phyloP scores from a whole-genome alignment of 192 early-diverging fungal species.

The Lunasporangiospora selenospora region DNA sequence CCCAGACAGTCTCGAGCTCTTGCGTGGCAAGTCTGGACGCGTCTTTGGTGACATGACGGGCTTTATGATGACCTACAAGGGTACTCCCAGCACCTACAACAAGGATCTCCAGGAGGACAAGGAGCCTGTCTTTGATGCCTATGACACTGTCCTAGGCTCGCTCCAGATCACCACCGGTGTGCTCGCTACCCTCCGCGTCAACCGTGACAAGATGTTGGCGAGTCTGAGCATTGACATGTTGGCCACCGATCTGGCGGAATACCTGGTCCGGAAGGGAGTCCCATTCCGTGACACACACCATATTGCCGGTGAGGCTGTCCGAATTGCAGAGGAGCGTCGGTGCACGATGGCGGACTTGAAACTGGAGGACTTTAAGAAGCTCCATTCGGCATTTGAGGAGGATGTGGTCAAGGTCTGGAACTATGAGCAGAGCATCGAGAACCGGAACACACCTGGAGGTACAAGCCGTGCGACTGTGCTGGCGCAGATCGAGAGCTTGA shows the following conservation, averaged over 20 bases:
- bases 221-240: slow-evolving; percentile 92
- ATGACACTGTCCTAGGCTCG: slow-evolving; percentile 87
- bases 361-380: slow-evolving; percentile 79
- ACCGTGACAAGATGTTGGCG: slow-evolving; percentile 83
- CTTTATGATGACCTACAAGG: slow-evolving; percentile 99
- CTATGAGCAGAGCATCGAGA: slow-evolving; percentile 91
- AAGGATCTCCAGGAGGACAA: slow-evolving; percentile 99
- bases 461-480: slow-evolving; percentile 81
- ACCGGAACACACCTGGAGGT: slow-evolving; percentile 87
- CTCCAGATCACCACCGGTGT: slow-evolving; percentile 94
- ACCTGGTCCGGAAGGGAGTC: slow-evolving; percentile 96
- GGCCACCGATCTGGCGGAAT: slow-evolving; percentile 98
- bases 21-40: slow-evolving; percentile 96
- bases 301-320: slow-evolving; percentile 95
- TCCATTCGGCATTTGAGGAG: slow-evolving; percentile 85
- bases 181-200: slow-evolving; percentile 87
- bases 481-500: slow-evolving; percentile 83
- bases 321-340: slow-evolving; percentile 89
- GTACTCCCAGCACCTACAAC: slow-evolving; percentile 97
- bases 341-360: slow-evolving; percentile 75
- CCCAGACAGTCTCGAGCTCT: slow-evolving; percentile 93
- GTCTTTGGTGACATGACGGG: slow-evolving; percentile 95
- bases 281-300: slow-evolving; percentile 99
- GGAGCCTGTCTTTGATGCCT: slow-evolving; percentile 97
- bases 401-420: slow-evolving; percentile 89